A percentile compares a stretch with the other conserved stretches of the same genome.
phyloP scores from a whole-genome alignment of 2,329 filamentous ascomycete species.

The Torrubiella hemipterigena region DNA sequence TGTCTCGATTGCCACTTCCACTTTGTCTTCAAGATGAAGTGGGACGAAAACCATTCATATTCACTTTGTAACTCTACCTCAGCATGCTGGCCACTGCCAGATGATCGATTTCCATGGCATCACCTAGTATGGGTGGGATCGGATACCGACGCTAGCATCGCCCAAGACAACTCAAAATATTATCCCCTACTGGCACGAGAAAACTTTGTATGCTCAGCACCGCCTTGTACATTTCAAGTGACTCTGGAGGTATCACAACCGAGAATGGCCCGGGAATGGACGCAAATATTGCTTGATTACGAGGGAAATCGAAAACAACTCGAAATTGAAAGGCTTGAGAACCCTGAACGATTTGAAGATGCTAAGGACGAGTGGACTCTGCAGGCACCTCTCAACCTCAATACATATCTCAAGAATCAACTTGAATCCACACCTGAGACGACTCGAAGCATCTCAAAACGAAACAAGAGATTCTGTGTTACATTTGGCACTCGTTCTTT shows the following conservation, averaged over 20 bases:
- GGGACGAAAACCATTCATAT: slow-evolving; percentile 15
- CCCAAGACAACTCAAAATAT: slow-evolving; percentile 18
- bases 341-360: slow-evolving; percentile 35
- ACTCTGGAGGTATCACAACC: slow-evolving; percentile 36
- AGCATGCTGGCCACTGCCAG: slow-evolving; percentile 20
- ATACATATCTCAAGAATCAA: slow-evolving; percentile 39
- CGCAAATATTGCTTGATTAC: slow-evolving; percentile 31
- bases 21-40: slow-evolving; percentile 25
- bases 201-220: slow-evolving; percentile 28
- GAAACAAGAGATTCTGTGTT: slow-evolving; percentile 44
- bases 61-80: slow-evolving; percentile 19
- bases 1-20: slow-evolving; percentile 29
- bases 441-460: slow-evolving; percentile 35
- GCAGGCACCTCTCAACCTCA: slow-evolving; percentile 31
- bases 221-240: slow-evolving; percentile 27
- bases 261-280: slow-evolving; percentile 29
- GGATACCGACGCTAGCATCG: slow-evolving; percentile 13
- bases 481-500: slow-evolving; percentile 40
- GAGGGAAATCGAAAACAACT: slow-evolving; percentile 29
- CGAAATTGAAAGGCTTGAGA: slow-evolving; percentile 23
- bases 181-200: slow-evolving; percentile 25
- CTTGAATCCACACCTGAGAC: slow-evolving; percentile 24
- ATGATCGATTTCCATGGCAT: slow-evolving; percentile 25
- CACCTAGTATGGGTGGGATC: slow-evolving; percentile 24
- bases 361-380: slow-evolving; percentile 26